Evolutionary conservation across 129 eudicot genomes (phyloP).

Genomic region (Chrysanthemum makinoi): DNA sequence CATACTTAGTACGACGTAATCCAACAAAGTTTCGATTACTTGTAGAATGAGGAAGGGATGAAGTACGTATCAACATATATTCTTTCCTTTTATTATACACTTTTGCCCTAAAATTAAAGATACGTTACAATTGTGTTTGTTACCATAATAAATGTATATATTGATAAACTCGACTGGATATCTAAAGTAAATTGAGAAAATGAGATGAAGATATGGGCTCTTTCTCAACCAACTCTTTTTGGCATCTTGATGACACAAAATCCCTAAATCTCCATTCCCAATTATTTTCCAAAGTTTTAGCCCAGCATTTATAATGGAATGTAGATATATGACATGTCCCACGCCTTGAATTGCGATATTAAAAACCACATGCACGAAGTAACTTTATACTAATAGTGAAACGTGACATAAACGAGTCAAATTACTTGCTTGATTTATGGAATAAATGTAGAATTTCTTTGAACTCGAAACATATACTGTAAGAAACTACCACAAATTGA

Average conservation of each 20-base stretch:
- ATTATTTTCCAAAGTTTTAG: neutral
- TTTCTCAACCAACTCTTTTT: constrained; percentile 9
- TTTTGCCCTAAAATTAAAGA: neutral
- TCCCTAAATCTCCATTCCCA: neutral
- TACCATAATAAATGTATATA: neutral
- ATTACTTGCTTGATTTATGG: no score
- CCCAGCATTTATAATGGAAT: constrained; percentile 16
- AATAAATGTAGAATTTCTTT: no score
- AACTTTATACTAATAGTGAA: no score
- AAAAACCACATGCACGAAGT: constrained; percentile 25
- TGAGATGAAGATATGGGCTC: constrained; percentile 1
- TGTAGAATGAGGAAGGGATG: neutral
- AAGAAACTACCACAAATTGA: no score
- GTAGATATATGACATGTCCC: constrained; percentile 22
- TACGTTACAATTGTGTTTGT: neutral
- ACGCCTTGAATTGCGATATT: constrained; percentile 17
- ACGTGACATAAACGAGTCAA: no score
- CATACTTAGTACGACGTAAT: neutral
- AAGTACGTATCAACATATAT: neutral
- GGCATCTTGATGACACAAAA: constrained; percentile 6
- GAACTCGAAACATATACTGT: no score
- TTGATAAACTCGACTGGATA: neutral
- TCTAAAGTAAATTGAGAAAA: constrained; percentile 5
- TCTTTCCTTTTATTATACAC: neutral
- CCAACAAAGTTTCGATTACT: neutral